Evolutionary conservation across 2,329 filamentous ascomycete genomes (phyloP), one percentile per base, ranked within the genome.

Genomic region (Trichophyton verrucosum): DNA sequence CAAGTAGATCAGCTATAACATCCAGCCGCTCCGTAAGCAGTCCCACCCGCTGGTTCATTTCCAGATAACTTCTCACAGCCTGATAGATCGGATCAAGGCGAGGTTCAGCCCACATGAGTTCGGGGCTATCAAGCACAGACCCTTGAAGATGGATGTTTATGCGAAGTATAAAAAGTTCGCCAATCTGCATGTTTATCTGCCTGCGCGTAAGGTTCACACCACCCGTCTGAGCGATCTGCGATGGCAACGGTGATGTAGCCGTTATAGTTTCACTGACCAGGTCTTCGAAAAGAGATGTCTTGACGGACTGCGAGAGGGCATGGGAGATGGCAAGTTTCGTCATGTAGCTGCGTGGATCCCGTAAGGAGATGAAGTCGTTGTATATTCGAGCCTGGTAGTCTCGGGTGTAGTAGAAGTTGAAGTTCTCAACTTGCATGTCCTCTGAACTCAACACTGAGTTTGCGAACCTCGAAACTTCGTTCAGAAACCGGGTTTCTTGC

Each of bases 161-260:
- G 63, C 94, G 85, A 36, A 99, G 79, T 70, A 99, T 97, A 75
- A 99, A 99, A 60, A 99, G 83, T 77, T 99, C 91, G 72, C 94
- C 94, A 63, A 99, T 96, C 75, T 97, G 91, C 91, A 97, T 97
- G 79, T 97, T 97, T 79, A 99, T 96, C 72, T 97, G 86, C 62
- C 85, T 85, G 49, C 92, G 85, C 62, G 86, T 90, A 62, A 99
- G 83, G 60, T 89, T 86, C 70, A 99, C 94, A 70, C 91, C 94
- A 65, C 94, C 94, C 0, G 92, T 96, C 65, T 88, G 78, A 2
- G 94, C 92, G 67, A 99, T 96, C 73, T 96, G 89, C 7, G 89
- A 86, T 0, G 94, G 94, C 3, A 99, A 88, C 62, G 95, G 89
- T 71, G 95, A 95, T 69, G 91, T 96, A 0, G 87, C 86, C 66